Evolutionary conservation across 257 asterid genomes (phyloP), one percentile per base, ranked within the genome.

Genomic region (Gentiana macrophylla): DNA sequence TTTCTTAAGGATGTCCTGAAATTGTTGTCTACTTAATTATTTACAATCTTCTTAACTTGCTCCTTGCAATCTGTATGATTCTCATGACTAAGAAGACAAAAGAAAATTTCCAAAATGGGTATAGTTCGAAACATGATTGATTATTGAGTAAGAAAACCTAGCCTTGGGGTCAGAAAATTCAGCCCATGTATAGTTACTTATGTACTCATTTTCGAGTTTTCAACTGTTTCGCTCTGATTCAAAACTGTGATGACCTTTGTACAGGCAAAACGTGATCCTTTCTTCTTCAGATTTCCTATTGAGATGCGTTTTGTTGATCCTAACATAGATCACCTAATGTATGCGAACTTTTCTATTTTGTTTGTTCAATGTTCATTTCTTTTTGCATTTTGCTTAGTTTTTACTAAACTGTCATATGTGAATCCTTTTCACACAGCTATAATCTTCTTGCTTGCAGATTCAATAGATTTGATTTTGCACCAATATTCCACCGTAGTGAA

Each of bases 211-310:
- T 41, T 2, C 0, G 46, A 41, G 46, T 1, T 50, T 60, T 49
- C 63, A 24, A 24, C 24, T 24, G 24, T 24, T 0, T 24, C 24
- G 24, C 24, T 0, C 24, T 24, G 24, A 24, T 24, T 24, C 24
- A 24, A 24, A 24, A 24, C 24, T 24, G 24, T 24, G 24, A 24
- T 70, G 64, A 54, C 70, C 53, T 57, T 62, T 69, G 68, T 83
- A 79, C 95, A 91, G 98, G 95, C 94, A 63, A 91, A 91, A 71
- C 78, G 98, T 57, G 95, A 91, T 77, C 96, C 98, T 59, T 83
- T 80, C 69, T 81, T 96, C 69, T 91, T 75, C 66, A 84, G 98
- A 71, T 91, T 91, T 71, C 98, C 98, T 55, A 70, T 91, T 67
- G 98, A 91, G 87, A 67, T 91, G 74, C 96, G 96, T 50, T 82